Evolutionary conservation across 768 basidiomycete genomes (phyloP), one percentile per base, ranked within the genome.

Genomic region (Xanthoconium purpureum): DNA sequence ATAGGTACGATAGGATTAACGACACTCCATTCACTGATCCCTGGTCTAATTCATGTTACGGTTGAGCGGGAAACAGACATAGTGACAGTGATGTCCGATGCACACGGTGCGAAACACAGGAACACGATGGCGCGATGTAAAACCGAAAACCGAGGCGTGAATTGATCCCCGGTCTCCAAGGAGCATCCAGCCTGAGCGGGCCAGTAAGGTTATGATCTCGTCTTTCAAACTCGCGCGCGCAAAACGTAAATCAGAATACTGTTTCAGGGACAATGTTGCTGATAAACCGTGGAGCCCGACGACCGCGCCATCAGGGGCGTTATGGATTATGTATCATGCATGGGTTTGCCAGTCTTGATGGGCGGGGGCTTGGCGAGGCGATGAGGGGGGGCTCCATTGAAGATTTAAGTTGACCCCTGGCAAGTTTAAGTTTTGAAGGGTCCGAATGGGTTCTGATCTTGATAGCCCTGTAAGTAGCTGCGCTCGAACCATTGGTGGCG

Each of bases 211-310:
- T 50, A 18, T 28, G 15, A 60, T 39, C 5, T 6, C 44, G 29
- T 30, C 29, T n/a, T n/a, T 46, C 40, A 46, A 47, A 28, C 39
- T 33, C 35, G 20, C 40, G 42, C 28, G 10, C 46, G 6, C 18
- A 53, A 59, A 63, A 66, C 62, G 64, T 66, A 57, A 65, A 65
- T 65, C 64, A 56, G 18, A 35, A 38, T n/a, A 37, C 13, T 10
- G 54, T 66, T 56, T 56, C 63, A 66, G 35, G 52, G n/a, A 38
- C 50, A 56, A 52, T 29, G 43, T 14, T 33, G 59, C 12, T 35
- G 40, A 44, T 53, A 47, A 10, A 29, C 52, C 46, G 38, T 45
- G 38, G 32, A 45, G 12, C 28, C 45, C 53, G 35, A 48, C 35
- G 9, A 48, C 12, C 35, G 40, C 46, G 29, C 24, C 30, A 46